Percentiles rank a stretch among this genome's conserved stretches.
phyloP scores from a whole-genome alignment of 129 eudicot species.

The Flaveria linearis region DNA sequence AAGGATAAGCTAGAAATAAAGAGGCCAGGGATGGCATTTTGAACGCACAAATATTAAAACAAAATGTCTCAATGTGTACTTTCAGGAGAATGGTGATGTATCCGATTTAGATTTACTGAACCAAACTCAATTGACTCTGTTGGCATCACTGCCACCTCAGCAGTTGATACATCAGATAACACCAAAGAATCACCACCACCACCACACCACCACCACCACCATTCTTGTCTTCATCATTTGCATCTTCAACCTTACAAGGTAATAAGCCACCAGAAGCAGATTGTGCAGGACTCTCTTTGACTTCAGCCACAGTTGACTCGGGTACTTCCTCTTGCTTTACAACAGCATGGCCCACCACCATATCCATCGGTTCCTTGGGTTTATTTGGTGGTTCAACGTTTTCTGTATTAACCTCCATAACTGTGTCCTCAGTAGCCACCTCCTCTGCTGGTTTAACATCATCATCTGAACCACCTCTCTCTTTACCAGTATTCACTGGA shows the following conservation, averaged over 20 bases:
- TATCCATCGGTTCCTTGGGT: conserved; percentile 26
- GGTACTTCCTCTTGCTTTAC: conserved; percentile 33
- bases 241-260: conserved; percentile 33
- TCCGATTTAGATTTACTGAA: conserved; percentile 82
- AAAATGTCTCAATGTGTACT: conserved; percentile 87
- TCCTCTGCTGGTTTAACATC: conserved; percentile 33
- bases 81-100: conserved; percentile 96
- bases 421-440: conserved; percentile 27
- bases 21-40: conserved; percentile 31
- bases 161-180: conserved; percentile 53
- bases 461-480: conserved; percentile 27
- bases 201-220: conserved; percentile 13
- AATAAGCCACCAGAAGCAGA: conserved; percentile 30
- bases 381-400: conserved; percentile 21
- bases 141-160: conserved; percentile 55
- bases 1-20: conserved; percentile 30
- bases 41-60: conserved; percentile 36
- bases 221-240: conserved; percentile 29
- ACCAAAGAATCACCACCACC: conserved; percentile 13
- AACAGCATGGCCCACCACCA: conserved; percentile 38
- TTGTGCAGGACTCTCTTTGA: conserved; percentile 13
- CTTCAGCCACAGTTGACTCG: conserved; percentile 16
- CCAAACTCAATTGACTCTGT: conserved; percentile 68
- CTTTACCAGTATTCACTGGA: conserved; percentile 27
- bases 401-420: conserved; percentile 23